phyloP scores from a whole-genome alignment of 1,139 yeast species.

The Williopsis jadinii region DNA sequence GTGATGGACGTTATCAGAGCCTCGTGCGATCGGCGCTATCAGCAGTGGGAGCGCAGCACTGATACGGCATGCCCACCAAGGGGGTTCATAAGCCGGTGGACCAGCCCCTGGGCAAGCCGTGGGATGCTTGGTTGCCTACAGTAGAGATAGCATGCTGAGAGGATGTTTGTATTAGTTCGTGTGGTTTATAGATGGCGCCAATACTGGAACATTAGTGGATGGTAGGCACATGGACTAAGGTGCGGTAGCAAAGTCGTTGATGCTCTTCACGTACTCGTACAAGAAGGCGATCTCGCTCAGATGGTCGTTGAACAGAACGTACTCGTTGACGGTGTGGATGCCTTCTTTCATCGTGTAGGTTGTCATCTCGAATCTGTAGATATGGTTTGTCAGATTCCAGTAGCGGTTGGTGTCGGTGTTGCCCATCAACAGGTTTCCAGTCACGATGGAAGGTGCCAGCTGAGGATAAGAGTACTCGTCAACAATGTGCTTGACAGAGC shows the following conservation, averaged over 20 bases:
- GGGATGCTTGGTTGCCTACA: no score
- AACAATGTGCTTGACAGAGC: constrained; percentile 46
- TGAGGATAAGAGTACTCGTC: constrained; percentile 20
- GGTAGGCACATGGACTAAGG: no score
- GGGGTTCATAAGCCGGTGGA: no score
- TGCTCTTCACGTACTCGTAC: constrained; percentile 42
- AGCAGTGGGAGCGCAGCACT: no score
- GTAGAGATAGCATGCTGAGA: no score
- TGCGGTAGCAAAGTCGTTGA: constrained; percentile 11
- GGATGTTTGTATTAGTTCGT: no score
- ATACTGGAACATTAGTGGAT: no score
- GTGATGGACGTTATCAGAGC: no score
- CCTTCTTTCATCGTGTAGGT: constrained; percentile 41
- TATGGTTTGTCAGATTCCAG: constrained; percentile 49
- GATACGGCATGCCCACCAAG: no score
- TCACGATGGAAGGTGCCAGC: constrained; percentile 27
- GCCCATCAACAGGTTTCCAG: constrained; percentile 43
- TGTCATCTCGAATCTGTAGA: constrained; percentile 54
- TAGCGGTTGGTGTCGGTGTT: constrained; percentile 58
- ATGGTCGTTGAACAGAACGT: constrained; percentile 43
- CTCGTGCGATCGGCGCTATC: no score
- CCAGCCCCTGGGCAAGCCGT: no score
- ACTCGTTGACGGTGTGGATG: constrained; percentile 56
- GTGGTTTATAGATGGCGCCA: no score
- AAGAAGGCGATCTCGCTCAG: constrained; percentile 52